Evolutionary conservation across 495 filamentous ascomycete genomes (phyloP).

Genomic region (Aspergillus biplanus): DNA sequence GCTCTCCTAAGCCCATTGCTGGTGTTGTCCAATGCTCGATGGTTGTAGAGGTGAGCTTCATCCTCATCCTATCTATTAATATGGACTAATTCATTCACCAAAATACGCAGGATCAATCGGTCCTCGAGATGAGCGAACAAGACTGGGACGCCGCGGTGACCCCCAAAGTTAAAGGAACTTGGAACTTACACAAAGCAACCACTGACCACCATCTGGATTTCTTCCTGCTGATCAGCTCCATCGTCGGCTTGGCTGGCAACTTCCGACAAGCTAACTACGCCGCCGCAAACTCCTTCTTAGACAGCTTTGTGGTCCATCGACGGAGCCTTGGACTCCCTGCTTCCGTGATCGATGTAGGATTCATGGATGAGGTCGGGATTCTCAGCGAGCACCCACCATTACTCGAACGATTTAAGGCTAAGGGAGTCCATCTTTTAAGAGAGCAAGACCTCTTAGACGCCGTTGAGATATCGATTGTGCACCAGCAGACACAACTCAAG

Average conservation of each 20-base stretch:
- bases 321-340: conserved; percentile 32
- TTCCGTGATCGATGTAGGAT: conserved; percentile 33
- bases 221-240: conserved; percentile 50
- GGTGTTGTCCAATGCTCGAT: conserved; percentile 45
- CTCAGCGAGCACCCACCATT: conserved; percentile 25
- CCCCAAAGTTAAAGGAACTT: conserved; percentile 52
- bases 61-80: too few species aligned
- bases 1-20: conserved; percentile 23
- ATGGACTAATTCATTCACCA: too few species aligned
- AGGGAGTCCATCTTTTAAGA: not conserved
- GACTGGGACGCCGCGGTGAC: conserved; percentile 39
- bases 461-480: conserved; percentile 1
- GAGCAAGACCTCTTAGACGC: not conserved
- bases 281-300: conserved; percentile 39
- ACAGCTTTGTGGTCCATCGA: conserved; percentile 39
- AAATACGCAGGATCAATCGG: too few species aligned
- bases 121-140: conserved; percentile 41
- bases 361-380: conserved; percentile 41
- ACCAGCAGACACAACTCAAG: conserved; percentile 4
- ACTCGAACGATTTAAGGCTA: conserved; percentile 6
- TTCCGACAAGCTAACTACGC: conserved; percentile 40
- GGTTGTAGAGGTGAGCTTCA: conserved; percentile 17
- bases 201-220: conserved; percentile 44
- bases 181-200: conserved; percentile 60
- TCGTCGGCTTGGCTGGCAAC: conserved; percentile 37